Evolutionary conservation across 495 filamentous ascomycete genomes (phyloP), one percentile per base, ranked within the genome.

Genomic region (Penicillium coprophilum): DNA sequence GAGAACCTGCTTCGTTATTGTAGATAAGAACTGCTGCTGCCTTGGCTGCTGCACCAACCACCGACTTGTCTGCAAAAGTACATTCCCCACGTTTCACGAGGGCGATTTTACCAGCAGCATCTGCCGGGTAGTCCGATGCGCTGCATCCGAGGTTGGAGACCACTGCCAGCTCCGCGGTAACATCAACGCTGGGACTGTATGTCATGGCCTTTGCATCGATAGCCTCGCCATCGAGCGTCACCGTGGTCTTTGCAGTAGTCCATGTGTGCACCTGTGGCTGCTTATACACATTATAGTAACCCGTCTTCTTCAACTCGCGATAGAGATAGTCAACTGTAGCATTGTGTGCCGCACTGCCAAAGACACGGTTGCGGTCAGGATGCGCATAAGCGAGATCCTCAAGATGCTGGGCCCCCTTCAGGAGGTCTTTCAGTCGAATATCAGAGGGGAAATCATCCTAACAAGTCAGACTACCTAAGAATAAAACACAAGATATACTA

Each of bases 11-110:
- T 13, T 67, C 77, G 62, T 89, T 87, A 73, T 90, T 88, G 69
- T 89, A 90, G 51, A 89, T 75, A 60, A 89, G 63, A 0, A 77
- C 73, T 0, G 73, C 87, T 13, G 69, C 62, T 9, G 87, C 87
- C 31, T 85, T 79, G 20, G 85, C 83, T 2, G 69, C 66, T n/a
- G 79, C 80, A 6, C 86, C 87, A 6, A 80, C 67, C 7, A 75
- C 70, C 15, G 84, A 75, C 70, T 90, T 89, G 11, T 78, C 56
- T 32, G 72, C 80, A 53, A 89, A 89, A 12, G 76, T 64, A 56
- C 87, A 90, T 10, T 68, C 63, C 44, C 87, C 86, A 39, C 87
- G 82, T 20, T 77, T 71, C 57, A 89, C 74, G 32, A 90, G 77
- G 36, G 83, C 87, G 38, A 90, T 77, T 34, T 74, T 79, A 23